Evolutionary conservation across 2,329 filamentous ascomycete genomes (phyloP), one percentile per base, ranked within the genome.

Genomic region (Diplocarpon mali): DNA sequence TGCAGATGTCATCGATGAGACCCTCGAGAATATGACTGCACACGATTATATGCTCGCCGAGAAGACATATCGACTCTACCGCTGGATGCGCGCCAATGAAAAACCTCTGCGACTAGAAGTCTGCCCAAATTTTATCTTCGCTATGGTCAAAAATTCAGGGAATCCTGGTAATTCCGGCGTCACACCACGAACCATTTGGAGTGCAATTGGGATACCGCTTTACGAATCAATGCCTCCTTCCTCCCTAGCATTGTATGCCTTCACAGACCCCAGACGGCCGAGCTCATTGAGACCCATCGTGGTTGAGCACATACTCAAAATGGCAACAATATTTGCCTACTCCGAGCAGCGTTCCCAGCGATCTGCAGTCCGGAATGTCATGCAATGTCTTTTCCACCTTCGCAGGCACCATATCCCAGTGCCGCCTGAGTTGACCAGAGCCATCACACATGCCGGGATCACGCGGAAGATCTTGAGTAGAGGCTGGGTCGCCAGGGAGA

Each of bases 271-370:
- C 15, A 14, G 13, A 28, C 27, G 7, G 4, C 13, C 12, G 6
- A 28, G 14, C 13, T 14, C 37, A 4, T 35, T 57, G 10, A 41
- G 38, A 14, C 50, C 49, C 37, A 30, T 41, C 9, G 50, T 44
- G 40, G 45, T 53, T 10, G 36, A 47, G 15, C 41, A 60, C 8
- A 35, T 62, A 3, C 38, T 44, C 2, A 48, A 50, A 20, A 57
- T 61, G 51, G 59, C 59, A 14, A 40, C 45, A 3, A 47, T 45
- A n/a, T 61, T 62, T 47, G 52, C 59, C 10, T 31, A 45, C 12
- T 44, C 43, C 8, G 28, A 46, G 7, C 20, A 32, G 7, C 48
- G 48, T 9, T 31, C 45, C 11, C 45, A 35, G 9, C 46, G 54
- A 32, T 45, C 48, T 12, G 53, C 54, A 12, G 37, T 61, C n/a